phyloP scores from a whole-genome alignment of 2,329 filamentous ascomycete species.

The Corniculantispora saksenae region DNA sequence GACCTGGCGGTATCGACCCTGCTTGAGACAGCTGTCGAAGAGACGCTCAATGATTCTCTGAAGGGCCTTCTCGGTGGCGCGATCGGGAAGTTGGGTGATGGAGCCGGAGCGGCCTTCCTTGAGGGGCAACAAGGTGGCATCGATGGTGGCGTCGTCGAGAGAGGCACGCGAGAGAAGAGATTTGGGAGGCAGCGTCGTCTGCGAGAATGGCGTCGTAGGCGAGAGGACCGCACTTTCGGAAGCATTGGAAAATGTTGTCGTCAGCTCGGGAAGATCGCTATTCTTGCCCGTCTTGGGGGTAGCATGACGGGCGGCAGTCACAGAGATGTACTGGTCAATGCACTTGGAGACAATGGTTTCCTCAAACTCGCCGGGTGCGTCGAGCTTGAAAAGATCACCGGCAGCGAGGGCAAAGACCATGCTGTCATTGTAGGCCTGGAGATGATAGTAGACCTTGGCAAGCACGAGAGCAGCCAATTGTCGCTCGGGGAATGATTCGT shows the following conservation, averaged over 20 bases:
- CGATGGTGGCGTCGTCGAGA: conserved; percentile 63
- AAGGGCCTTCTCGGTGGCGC: conserved; percentile 75
- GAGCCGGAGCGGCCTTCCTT: conserved; percentile 58
- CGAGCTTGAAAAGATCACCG: conserved; percentile 91
- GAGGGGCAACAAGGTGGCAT: conserved; percentile 56
- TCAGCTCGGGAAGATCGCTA: conserved; percentile 65
- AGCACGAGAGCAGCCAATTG: conserved; percentile 92
- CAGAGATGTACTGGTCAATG: conserved; percentile 93
- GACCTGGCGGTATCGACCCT: conserved; percentile 90
- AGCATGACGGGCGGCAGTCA: conserved; percentile 56
- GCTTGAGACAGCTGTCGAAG: conserved; percentile 84
- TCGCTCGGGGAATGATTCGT: conserved; percentile 90
- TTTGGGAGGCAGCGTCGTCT: conserved; percentile 89
- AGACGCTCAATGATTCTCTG: conserved; percentile 83
- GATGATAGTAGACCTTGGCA: conserved; percentile 97
- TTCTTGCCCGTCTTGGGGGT: conserved; percentile 45
- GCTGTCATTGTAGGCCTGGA: conserved; percentile 98
- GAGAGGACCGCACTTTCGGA: conserved; percentile 74
- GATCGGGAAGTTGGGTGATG: conserved; percentile 66
- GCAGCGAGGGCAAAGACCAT: conserved; percentile 97
- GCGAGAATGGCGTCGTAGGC: conserved; percentile 92
- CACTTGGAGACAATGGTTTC: conserved; percentile 99
- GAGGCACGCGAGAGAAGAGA: conserved; percentile 87
- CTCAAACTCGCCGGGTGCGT: conserved; percentile 90
- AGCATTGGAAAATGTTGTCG: conserved; percentile 74